Evolutionary conservation across 495 filamentous ascomycete species (phyloP).

Genomic region (Hypoxylon subgilvum): DNA sequence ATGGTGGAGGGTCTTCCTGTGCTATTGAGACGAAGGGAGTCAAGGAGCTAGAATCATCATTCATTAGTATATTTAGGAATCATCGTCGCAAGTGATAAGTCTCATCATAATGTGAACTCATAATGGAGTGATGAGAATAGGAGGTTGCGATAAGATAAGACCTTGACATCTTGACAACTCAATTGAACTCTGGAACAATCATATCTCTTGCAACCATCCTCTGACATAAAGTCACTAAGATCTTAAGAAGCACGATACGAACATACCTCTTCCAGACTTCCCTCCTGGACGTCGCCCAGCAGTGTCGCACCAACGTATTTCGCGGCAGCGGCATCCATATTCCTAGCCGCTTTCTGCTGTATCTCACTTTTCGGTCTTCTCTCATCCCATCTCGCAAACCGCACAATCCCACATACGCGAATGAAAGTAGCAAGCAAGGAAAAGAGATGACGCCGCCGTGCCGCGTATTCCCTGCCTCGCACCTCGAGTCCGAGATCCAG

Average conservation of each 20-base stretch:
- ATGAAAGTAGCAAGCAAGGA: background rate
- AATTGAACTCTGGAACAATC: constrained; percentile 4
- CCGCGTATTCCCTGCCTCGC: constrained; percentile 59
- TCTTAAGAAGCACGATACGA: background rate
- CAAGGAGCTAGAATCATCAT: constrained; percentile 45
- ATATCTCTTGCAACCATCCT: background rate
- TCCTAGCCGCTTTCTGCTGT: background rate
- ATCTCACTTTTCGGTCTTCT: constrained; percentile 1
- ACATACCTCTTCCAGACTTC: constrained; percentile 69
- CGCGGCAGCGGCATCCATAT: constrained; percentile 32
- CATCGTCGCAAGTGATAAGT: background rate
- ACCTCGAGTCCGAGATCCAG: constrained; percentile 60
- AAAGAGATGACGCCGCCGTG: constrained; percentile 65
- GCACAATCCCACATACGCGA: background rate
- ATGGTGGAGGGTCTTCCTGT: constrained; percentile 11
- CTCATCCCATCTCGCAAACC: background rate
- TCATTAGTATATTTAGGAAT: background rate
- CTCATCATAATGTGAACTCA: constrained; percentile 2
- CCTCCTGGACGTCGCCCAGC: constrained; percentile 68
- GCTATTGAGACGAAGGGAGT: constrained; percentile 54
- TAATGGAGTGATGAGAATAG: background rate
- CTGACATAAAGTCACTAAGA: background rate
- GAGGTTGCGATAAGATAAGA: constrained; percentile 41
- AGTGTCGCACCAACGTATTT: constrained; percentile 63
- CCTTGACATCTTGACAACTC: background rate